Percentiles rank a stretch among this genome's conserved stretches.
phyloP scores from a whole-genome alignment of 1,139 yeast genomes.

The Lodderomyces orthopsilosis region DNA sequence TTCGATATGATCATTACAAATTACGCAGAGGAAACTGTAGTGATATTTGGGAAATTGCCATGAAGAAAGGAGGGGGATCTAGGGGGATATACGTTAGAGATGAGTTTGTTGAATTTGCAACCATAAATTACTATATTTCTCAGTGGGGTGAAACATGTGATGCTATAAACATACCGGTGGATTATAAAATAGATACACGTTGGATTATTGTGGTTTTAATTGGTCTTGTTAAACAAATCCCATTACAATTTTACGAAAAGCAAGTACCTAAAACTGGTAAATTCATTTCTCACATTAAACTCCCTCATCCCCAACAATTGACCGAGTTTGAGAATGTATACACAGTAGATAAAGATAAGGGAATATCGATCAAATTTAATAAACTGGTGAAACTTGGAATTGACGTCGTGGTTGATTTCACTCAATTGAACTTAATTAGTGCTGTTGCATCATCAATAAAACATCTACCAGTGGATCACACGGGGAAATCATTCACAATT shows the following conservation, averaged over 20 bases:
- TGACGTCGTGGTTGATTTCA: constrained; percentile 36
- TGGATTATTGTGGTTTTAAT: constrained; percentile 13
- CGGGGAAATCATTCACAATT: constrained; percentile 44
- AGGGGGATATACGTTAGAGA: constrained; percentile 19
- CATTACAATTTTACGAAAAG: constrained; percentile 14
- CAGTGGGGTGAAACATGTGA: constrained; percentile 2
- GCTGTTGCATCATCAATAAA: constrained; percentile 61
- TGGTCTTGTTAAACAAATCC: constrained; percentile 15
- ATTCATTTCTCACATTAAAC: not conserved
- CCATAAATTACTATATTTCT: constrained; percentile 21
- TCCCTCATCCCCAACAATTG: constrained; percentile 9
- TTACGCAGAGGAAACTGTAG: constrained; percentile 65
- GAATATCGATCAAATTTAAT: constrained; percentile 31
- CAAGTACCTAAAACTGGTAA: not conserved
- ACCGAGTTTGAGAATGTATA: constrained; percentile 26
- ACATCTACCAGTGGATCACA: constrained; percentile 49
- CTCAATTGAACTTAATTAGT: constrained; percentile 63
- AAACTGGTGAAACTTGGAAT: constrained; percentile 13
- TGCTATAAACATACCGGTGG: constrained; percentile 8
- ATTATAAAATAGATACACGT: constrained; percentile 7
- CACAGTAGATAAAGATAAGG: constrained; percentile 34
- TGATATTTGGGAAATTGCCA: constrained; percentile 52
- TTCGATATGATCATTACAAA: constrained; percentile 58
- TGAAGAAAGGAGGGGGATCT: constrained; percentile 3
- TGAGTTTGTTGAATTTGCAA: constrained; percentile 17